phyloP scores from a whole-genome alignment of 2,329 filamentous ascomycete genomes.

The Ciborinia camelliae region DNA sequence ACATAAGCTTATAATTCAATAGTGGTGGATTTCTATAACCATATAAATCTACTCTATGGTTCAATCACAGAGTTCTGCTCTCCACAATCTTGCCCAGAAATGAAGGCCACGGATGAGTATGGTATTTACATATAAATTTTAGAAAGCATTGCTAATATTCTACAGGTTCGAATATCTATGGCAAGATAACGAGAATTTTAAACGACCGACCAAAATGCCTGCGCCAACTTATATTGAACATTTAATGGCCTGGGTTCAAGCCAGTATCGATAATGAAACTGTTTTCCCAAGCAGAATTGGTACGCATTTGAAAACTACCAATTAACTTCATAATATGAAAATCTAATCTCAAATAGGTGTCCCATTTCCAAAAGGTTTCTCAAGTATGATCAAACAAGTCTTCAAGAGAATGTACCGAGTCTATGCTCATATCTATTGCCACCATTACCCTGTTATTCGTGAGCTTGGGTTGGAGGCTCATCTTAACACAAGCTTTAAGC shows the following conservation, averaged over 20 bases:
- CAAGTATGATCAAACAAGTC: constrained; percentile 83
- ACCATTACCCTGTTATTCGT: constrained; percentile 96
- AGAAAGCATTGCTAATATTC: constrained; percentile 18
- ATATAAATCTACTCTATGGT: constrained; percentile 97
- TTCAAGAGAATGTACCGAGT: constrained; percentile 99
- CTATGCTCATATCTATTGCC: constrained; percentile 99
- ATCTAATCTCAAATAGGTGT: constrained; percentile 56
- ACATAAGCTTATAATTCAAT: constrained; percentile 33
- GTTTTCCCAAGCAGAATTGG: constrained; percentile 93
- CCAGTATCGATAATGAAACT: constrained; percentile 90
- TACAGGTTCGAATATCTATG: constrained; percentile 93
- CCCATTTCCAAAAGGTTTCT: constrained; percentile 91
- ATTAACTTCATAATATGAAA: constrained; percentile 26
- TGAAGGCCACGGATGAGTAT: constrained; percentile 99
- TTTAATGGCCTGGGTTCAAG: constrained; percentile 94
- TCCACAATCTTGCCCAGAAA: constrained; percentile 92
- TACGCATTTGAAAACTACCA: constrained; percentile 52
- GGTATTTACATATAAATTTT: constrained; percentile 31
- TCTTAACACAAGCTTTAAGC: constrained; percentile 98
- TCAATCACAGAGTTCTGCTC: constrained; percentile 99
- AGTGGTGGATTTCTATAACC: constrained; percentile 99
- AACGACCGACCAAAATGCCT: constrained; percentile 95
- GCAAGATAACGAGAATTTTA: constrained; percentile 94
- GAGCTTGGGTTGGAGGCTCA: constrained; percentile 95
- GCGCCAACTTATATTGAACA: constrained; percentile 97